A percentile compares a stretch with the other conserved stretches of the same genome.
phyloP scores from a whole-genome alignment of 2,329 filamentous ascomycete genomes.

The Penicillium italicum region DNA sequence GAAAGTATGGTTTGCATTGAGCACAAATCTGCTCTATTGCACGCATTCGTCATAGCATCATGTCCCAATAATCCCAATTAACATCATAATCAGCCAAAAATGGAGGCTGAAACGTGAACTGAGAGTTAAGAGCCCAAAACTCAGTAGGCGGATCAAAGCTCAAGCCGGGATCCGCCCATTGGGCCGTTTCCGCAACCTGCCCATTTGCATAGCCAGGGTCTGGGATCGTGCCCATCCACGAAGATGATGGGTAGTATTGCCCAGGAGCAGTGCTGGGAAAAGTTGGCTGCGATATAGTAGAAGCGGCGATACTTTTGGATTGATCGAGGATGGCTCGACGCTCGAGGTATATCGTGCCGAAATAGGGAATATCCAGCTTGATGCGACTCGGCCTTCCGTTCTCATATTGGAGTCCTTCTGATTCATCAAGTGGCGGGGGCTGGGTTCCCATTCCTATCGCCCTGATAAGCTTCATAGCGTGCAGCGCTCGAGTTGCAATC shows the following conservation, averaged over 20 bases:
- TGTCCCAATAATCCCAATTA: conserved; percentile 4
- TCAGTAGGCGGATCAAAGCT: neutral
- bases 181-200: neutral
- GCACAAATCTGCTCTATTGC: neutral
- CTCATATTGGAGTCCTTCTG: neutral
- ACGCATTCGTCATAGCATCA: neutral
- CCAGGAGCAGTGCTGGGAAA: neutral
- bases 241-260: neutral
- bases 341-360: conserved; percentile 11
- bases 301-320: neutral
- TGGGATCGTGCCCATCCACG: neutral
- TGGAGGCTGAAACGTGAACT: conserved; percentile 5
- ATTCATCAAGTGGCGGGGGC: neutral
- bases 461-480: conserved; percentile 4
- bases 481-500: conserved; percentile 3
- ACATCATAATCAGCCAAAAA: conserved; percentile 10
- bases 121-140: conserved; percentile 8
- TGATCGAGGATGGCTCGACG: neutral
- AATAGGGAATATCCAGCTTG: conserved; percentile 13
- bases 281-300: neutral
- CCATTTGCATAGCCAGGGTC: neutral
- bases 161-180: neutral
- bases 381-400: conserved; percentile 1
- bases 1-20: neutral
- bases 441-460: neutral